Percentiles rank a stretch among this genome's conserved stretches.
Evolutionary conservation across 2,329 filamentous ascomycete species (phyloP).

Genomic region (Alternaria triticina): DNA sequence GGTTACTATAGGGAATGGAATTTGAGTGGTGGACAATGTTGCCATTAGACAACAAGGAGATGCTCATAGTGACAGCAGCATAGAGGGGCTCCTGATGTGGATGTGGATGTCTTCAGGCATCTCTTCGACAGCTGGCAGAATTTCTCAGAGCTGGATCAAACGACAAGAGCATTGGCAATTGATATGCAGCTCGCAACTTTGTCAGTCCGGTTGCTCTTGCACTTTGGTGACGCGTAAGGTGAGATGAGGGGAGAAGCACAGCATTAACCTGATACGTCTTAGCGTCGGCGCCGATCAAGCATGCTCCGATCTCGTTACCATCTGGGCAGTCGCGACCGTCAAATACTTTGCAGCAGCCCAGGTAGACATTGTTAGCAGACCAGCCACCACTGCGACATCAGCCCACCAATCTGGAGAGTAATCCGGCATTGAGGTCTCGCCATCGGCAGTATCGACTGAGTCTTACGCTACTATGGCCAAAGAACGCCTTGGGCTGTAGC

Average conservation of each 20-base stretch:
- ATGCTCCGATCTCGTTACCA: background rate
- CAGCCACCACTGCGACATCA: background rate
- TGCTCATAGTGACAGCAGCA: background rate
- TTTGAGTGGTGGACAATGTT: background rate
- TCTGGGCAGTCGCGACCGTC: background rate
- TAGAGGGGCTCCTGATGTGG: background rate
- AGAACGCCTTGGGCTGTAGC: background rate
- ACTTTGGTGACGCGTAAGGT: background rate
- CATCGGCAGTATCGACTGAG: background rate
- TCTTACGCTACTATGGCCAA: background rate
- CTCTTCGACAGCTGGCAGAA: background rate
- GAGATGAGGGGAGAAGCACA: background rate
- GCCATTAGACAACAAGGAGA: background rate
- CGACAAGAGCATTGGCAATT: background rate
- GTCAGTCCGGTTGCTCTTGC: background rate
- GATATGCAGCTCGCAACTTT: background rate
- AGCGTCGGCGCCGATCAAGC: background rate
- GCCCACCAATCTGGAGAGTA: background rate
- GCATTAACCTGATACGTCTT: background rate
- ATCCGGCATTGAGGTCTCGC: background rate
- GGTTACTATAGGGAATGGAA: background rate
- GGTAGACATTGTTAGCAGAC: background rate
- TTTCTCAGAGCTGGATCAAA: background rate
- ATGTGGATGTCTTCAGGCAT: background rate
- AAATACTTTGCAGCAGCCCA: background rate